phyloP scores from a whole-genome alignment of 2,329 filamentous ascomycete genomes.

The Purpureocillium takamizusanense region DNA sequence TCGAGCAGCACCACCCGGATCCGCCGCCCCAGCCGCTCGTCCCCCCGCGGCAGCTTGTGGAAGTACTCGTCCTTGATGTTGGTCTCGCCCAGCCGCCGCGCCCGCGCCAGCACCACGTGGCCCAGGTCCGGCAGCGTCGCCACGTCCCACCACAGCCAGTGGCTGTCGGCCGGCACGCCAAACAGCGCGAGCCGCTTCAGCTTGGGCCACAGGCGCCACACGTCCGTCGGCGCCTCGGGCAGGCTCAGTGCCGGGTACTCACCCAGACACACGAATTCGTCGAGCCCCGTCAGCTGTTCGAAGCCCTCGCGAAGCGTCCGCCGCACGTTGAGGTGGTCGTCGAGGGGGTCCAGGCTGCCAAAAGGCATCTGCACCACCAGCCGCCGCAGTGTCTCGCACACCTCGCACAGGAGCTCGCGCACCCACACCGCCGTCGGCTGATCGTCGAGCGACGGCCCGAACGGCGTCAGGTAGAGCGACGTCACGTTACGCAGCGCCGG shows the following conservation, averaged over 20 bases:
- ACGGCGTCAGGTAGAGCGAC: slow-evolving; percentile 31
- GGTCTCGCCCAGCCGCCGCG: slow-evolving; percentile 19
- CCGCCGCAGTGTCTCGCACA: slow-evolving; percentile 29
- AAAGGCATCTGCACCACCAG: slow-evolving; percentile 41
- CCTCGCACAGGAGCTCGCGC: slow-evolving; percentile 30
- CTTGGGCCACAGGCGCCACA: slow-evolving; percentile 34
- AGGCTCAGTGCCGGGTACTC: slow-evolving; percentile 34
- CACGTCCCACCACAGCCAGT: slow-evolving; percentile 29
- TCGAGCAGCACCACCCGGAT: slow-evolving; percentile 24
- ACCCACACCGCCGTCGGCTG: slow-evolving; percentile 28
- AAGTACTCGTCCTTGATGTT: slow-evolving; percentile 34
- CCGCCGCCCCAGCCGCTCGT: slow-evolving; percentile 14
- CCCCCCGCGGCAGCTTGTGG: slow-evolving; percentile 19
- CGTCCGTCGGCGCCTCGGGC: slow-evolving; percentile 20
- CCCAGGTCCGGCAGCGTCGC: slow-evolving; percentile 26
- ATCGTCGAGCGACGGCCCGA: slow-evolving; percentile 26
- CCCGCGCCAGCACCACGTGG: slow-evolving; percentile 31
- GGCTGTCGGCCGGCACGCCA: slow-evolving; percentile 24
- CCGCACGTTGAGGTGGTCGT: slow-evolving; percentile 30
- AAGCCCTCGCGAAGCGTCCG: slow-evolving; percentile 36
- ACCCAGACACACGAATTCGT: slow-evolving; percentile 38
- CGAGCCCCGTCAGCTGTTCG: slow-evolving; percentile 28
- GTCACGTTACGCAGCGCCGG: slow-evolving; percentile 24
- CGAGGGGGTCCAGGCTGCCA: slow-evolving; percentile 28
- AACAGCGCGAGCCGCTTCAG: slow-evolving; percentile 34